phyloP scores from a whole-genome alignment of 345 rosid genomes.

The Rhizophora apiculata region DNA sequence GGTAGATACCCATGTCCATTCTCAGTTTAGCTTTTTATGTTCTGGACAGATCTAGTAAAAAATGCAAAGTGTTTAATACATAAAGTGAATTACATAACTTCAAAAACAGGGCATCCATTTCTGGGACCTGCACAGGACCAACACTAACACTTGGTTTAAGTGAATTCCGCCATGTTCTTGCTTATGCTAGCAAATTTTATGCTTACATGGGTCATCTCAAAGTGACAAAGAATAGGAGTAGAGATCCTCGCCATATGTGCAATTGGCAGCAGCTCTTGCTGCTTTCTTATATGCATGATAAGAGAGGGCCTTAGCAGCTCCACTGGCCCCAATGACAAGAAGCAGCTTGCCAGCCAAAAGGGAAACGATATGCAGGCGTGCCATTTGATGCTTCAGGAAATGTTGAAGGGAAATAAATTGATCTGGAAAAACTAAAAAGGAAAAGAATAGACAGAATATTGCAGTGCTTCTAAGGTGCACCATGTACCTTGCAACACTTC shows the following conservation, averaged over 20 bases:
- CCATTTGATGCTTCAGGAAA: conserved; percentile 39
- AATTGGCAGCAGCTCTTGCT: conserved; percentile 58
- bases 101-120: no score
- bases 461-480: not conserved
- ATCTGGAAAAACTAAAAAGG: not conserved
- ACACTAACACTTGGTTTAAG: not conserved
- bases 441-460: not conserved
- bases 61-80: not conserved
- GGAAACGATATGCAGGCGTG: conserved; percentile 31
- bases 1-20: no score
- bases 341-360: conserved; percentile 60
- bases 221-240: not conserved
- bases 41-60: not conserved
- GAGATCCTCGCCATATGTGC: conserved; percentile 44
- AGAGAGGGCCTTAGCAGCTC: conserved; percentile 67
- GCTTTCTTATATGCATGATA: conserved; percentile 58
- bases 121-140: no score
- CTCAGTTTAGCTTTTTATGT: no score
- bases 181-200: no score
- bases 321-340: conserved; percentile 68
- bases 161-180: no score
- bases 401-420: not conserved
- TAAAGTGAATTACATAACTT: no score
- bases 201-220: no score
- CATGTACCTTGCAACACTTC: conserved; percentile 49